Evolutionary conservation across 176 grass and related monocot genomes (phyloP).

Genomic region (Alloteropsis semialata): DNA sequence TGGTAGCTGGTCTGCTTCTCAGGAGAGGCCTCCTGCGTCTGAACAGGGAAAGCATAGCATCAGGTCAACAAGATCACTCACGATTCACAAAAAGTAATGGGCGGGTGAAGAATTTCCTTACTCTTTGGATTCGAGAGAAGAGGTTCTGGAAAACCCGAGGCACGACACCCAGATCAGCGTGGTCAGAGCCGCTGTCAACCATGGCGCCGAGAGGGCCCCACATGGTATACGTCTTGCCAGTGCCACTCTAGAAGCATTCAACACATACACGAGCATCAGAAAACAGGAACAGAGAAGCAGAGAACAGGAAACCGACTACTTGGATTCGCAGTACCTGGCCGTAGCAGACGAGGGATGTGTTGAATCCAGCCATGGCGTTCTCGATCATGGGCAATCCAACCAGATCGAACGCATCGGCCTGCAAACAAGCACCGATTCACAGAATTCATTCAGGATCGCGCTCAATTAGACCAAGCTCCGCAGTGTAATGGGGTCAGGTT

Average conservation of each 20-base stretch:
- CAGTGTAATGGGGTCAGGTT: not conserved
- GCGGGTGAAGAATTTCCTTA: constrained; percentile 2
- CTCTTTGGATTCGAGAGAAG: constrained; percentile 70
- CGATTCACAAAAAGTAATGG: not conserved
- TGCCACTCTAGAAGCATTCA: constrained; percentile 61
- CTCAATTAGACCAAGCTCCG: not conserved
- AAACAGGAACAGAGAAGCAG: not conserved
- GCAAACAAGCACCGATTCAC: constrained; percentile 20
- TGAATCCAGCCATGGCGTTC: constrained; percentile 79
- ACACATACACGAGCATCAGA: constrained; percentile 2
- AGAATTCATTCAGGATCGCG: not conserved
- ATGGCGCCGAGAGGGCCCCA: constrained; percentile 86
- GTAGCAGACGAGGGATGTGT: constrained; percentile 84
- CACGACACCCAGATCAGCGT: constrained; percentile 51
- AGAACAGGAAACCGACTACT: not conserved
- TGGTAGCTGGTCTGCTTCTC: constrained; percentile 80
- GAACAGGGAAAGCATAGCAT: constrained; percentile 20
- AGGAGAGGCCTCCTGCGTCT: constrained; percentile 56
- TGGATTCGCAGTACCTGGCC: constrained; percentile 59
- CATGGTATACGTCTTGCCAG: constrained; percentile 95
- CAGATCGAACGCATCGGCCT: constrained; percentile 75
- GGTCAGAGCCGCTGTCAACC: constrained; percentile 47
- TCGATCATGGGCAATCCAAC: constrained; percentile 69
- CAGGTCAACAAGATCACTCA: not conserved
- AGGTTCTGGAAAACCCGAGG: constrained; percentile 86